Percentiles rank a stretch among this genome's conserved stretches.
Evolutionary conservation across 176 grass and related monocot genomes (phyloP).

Genomic region (Rhynchospora tenuis): DNA sequence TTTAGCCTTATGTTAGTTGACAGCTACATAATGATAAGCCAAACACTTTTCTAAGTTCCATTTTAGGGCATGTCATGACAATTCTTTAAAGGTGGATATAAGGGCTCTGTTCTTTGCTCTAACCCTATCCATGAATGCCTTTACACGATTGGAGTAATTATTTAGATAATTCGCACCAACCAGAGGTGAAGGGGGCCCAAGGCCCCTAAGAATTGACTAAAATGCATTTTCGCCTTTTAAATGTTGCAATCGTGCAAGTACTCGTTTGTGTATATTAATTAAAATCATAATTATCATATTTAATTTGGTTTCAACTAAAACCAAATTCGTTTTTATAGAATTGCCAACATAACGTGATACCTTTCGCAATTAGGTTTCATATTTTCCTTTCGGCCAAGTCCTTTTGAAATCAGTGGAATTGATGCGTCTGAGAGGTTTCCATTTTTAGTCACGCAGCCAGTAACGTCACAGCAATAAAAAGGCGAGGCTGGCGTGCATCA

Average conservation of each 20-base stretch:
- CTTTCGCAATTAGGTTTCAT: background rate
- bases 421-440: background rate
- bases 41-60: background rate
- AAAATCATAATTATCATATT: too few relatives aligned
- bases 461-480: background rate
- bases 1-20: background rate
- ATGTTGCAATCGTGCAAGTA: too few relatives aligned
- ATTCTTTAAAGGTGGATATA: background rate
- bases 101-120: background rate
- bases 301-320: background rate
- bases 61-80: background rate
- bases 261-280: too few relatives aligned
- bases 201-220: too few relatives aligned
- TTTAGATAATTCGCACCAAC: background rate
- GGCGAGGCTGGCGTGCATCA: background rate
- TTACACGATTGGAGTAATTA: background rate
- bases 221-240: too few relatives aligned
- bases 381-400: background rate
- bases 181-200: too few relatives aligned
- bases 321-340: background rate
- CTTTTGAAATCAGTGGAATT: background rate
- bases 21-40: conserved; percentile 9
- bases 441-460: background rate
- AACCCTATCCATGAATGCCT: background rate
- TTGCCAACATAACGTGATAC: background rate